Base-by-base conservation (phyloP, 2,329 filamentous ascomycete genomes). In the Tolypocladium album region DNA sequence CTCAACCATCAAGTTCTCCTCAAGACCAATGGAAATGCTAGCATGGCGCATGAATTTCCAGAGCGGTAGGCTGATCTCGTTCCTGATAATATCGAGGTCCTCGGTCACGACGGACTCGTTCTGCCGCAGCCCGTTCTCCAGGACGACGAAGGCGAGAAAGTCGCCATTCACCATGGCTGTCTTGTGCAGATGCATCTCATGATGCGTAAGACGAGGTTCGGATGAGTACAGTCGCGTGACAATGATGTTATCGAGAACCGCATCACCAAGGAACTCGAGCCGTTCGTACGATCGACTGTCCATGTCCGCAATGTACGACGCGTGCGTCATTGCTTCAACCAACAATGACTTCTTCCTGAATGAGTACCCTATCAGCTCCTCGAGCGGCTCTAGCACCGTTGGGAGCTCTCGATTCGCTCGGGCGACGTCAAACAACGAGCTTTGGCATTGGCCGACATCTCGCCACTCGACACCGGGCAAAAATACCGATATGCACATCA, bases 251-350 rank as follows among this genome's bases (percentile, higher is more conserved):
- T 97, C 93, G 0, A 97, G 82, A 2, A 97, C 78, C 0, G 91
- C 84, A 66, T 97, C 93, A 1, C 93, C 93, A 0, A 97, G 76
- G 67, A 94, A 96, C 68, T 97, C 93, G 1, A 97, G 81, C 0
- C 92, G 83, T 65, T 97, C 89, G 15, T 85, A 80, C 0, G 75
- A 74, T 55, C 68, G 66, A 17, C 64, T 62, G 1, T 63, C 61
- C 27, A 74, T 78, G 2, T 77, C 77, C 5, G 80, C 76, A 20
- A 75, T 72, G 38, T 76, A 77, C 0, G 89, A 92, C 0, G 84
- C 77, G 68, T 97, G 92, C 0, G 92, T 96, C 57, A 93, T 78
- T 2, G 92, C 89, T 74, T 97, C 90, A 0, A 88, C 68, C 0
- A 97, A 79, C 0, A 96, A 76, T 0, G 79, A 69, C 63, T 86